These are phyloP conservation scores for Termitomyces sp. DNA, from an alignment of 768 basidiomycete species.

Conservation along the genomic window DNA sequence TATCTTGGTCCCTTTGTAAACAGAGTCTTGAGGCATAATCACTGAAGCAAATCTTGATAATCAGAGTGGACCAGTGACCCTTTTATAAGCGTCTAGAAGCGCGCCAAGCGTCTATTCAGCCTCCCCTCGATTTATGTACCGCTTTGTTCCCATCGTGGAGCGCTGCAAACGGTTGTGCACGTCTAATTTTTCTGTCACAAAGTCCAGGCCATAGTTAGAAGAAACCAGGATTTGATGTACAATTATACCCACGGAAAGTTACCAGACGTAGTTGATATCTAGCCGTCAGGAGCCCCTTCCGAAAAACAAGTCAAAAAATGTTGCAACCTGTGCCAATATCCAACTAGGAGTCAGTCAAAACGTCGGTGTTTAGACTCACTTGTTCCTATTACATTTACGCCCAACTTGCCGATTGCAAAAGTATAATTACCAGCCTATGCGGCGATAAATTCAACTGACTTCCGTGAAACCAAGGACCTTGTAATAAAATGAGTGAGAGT, in stretches of 20 bases:
- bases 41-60: not conserved
- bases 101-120: not conserved
- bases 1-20: constrained; percentile 8
- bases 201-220: not conserved
- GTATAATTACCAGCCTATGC: not conserved
- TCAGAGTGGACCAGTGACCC: not conserved
- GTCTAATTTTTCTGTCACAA: not conserved
- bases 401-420: too few species aligned
- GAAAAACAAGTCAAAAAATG: not conserved
- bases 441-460: not conserved
- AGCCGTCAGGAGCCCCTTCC: not conserved
- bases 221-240: not conserved
- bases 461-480: not conserved
- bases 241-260: not conserved
- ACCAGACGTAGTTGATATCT: not conserved
- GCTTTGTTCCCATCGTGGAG: not conserved
- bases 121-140: not conserved
- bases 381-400: not conserved
- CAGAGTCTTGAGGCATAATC: constrained; percentile 4
- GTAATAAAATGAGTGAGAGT: not conserved
- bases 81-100: not conserved
- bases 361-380: not conserved
- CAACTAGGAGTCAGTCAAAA: not conserved
- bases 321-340: not conserved
- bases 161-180: not conserved